phyloP scores from a whole-genome alignment of 805 yeast species.

The Maudiozyma saulgeensis region DNA sequence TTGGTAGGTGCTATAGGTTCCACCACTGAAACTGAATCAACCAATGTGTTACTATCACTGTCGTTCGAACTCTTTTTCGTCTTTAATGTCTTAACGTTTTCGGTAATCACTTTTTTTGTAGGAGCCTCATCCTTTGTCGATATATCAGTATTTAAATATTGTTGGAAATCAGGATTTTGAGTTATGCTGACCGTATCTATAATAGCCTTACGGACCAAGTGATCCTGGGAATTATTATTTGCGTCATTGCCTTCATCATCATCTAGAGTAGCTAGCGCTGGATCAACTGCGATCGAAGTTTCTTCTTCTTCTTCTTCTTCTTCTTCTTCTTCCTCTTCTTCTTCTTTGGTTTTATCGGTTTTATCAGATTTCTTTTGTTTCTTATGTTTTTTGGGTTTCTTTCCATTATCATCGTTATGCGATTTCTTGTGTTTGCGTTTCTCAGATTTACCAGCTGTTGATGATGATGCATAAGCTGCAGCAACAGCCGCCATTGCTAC shows the following conservation, averaged over 20 bases:
- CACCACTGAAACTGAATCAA: slow-evolving; percentile 1
- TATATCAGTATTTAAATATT: slow-evolving; percentile 26
- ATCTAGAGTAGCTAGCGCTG: slow-evolving; percentile 45
- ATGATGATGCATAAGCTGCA: slow-evolving; percentile 22
- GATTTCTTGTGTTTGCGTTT: slow-evolving; percentile 8
- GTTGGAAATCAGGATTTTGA: slow-evolving; percentile 33
- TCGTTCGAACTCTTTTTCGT: not conserved
- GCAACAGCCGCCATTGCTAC: slow-evolving; percentile 29
- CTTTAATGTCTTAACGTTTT: not conserved
- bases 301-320: slow-evolving; percentile 6
- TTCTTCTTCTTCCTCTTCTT: not conserved
- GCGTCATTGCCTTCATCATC: slow-evolving; percentile 19
- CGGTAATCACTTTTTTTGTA: slow-evolving; percentile 1
- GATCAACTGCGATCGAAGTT: slow-evolving; percentile 39
- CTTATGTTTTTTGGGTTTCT: slow-evolving; percentile 15
- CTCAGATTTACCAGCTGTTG: slow-evolving; percentile 4
- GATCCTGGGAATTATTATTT: slow-evolving; percentile 45
- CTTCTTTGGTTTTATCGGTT: slow-evolving; percentile 1
- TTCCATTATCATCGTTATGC: slow-evolving; percentile 8
- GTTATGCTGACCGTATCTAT: slow-evolving; percentile 59
- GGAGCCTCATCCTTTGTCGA: slow-evolving; percentile 11
- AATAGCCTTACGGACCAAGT: slow-evolving; percentile 60
- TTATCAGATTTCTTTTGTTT: slow-evolving; percentile 1
- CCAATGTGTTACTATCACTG: slow-evolving; percentile 5
- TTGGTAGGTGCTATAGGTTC: slow-evolving; percentile 6